Evolutionary conservation across 2,329 filamentous ascomycete genomes (phyloP).

Genomic region (Diplodia intermedia): DNA sequence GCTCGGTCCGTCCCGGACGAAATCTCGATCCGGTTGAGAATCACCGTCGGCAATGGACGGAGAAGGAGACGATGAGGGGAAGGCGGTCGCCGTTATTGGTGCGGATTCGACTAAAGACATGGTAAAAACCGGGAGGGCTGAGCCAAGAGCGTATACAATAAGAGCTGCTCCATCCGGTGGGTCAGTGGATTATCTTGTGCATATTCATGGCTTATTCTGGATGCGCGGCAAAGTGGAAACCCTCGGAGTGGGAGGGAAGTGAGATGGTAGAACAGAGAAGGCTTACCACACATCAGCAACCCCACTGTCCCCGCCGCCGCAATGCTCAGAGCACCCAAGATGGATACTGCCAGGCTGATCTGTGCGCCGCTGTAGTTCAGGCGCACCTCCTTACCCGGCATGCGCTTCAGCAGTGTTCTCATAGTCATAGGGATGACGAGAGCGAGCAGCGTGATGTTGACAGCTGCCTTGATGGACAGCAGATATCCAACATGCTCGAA

Average conservation of each 20-base stretch:
- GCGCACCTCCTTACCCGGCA: neutral
- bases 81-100: constrained; percentile 35
- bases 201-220: neutral
- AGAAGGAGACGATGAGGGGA: no score
- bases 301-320: constrained; percentile 44
- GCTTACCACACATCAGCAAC: constrained; percentile 43
- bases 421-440: constrained; percentile 46
- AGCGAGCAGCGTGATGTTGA: constrained; percentile 46
- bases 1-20: neutral
- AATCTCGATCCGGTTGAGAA: neutral
- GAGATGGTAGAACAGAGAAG: neutral
- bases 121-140: constrained; percentile 48
- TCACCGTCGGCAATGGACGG: neutral
- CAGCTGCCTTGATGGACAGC: constrained; percentile 47
- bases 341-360: constrained; percentile 43
- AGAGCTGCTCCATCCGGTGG: constrained; percentile 37
- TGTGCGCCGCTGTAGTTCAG: constrained; percentile 45
- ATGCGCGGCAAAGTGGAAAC: neutral
- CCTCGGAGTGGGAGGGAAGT: neutral
- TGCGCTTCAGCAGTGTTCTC: constrained; percentile 37
- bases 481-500: constrained; percentile 48
- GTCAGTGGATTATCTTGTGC: neutral
- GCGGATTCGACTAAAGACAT: constrained; percentile 48
- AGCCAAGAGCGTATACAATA: constrained; percentile 48
- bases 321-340: constrained; percentile 45